Percentiles rank a stretch among this genome's conserved stretches.
These are phyloP conservation scores for Septoria linicola DNA, from an alignment of 2,329 filamentous ascomycete species.

Conservation along the genomic window DNA sequence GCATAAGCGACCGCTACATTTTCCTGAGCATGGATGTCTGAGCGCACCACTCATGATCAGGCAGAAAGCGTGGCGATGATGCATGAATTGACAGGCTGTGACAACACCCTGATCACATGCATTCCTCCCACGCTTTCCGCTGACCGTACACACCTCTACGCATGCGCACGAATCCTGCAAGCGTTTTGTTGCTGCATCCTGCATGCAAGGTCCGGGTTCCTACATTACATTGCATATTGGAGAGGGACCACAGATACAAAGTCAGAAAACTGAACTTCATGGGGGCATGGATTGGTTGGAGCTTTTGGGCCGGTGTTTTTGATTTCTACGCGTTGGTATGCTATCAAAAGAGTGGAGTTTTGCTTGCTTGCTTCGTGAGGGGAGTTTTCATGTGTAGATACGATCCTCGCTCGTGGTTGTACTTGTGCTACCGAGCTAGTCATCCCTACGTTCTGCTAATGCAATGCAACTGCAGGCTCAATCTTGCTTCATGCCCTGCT, in stretches of 20 bases:
- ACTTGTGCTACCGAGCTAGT: too few species aligned
- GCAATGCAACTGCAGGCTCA: slow-evolving; percentile 3
- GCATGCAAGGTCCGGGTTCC: slow-evolving; percentile 14
- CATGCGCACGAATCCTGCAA: slow-evolving; percentile 7
- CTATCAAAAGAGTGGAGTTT: neutral
- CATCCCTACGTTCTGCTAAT: neutral
- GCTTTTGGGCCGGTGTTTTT: neutral
- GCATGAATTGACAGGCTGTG: neutral
- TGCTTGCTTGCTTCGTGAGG: neutral
- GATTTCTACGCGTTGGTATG: neutral
- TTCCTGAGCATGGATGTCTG: slow-evolving; percentile 87
- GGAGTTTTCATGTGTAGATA: too few species aligned
- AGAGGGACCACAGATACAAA: neutral
- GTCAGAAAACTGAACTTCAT: slow-evolving; percentile 1
- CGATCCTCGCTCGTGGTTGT: too few species aligned
- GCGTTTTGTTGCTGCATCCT: neutral
- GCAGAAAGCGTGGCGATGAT: neutral
- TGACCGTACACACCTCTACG: too few species aligned
- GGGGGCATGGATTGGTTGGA: slow-evolving; percentile 6
- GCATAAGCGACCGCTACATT: slow-evolving; percentile 74
- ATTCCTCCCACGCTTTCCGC: neutral
- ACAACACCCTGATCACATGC: neutral
- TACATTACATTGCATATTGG: slow-evolving; percentile 8
- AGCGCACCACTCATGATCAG: slow-evolving; percentile 14
- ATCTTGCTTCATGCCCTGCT: neutral